Evolutionary conservation across 305 asterid species (phyloP), one percentile per base, ranked within the genome.

Genomic region (Fraxinus albicans): DNA sequence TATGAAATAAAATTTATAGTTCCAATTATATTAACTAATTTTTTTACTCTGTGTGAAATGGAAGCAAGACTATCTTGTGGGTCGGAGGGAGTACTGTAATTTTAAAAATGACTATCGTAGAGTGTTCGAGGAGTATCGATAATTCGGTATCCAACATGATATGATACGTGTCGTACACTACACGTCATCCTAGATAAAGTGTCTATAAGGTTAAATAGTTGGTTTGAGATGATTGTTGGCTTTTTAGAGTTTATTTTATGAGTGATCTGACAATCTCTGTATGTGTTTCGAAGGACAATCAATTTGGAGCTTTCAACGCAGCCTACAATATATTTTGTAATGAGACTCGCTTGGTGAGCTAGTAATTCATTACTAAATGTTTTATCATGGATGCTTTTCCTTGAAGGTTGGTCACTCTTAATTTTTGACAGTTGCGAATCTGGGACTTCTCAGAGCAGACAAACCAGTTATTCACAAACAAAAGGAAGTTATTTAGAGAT

Each of bases 391-490:
- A 74, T 82, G 84, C 29, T 34, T 80, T 73, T 70, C 76, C 67
- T 76, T 82, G 72, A 83, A 75, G 79, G 67, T 81, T 67, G 79
- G 73, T 79, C 67, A 79, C 77, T 84, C 79, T 75, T 55, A 72
- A 65, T 81, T 79, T 85, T 83, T 76, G 81, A 82, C 93, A 94
- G 98, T 86, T 92, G 81, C 90, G 86, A 81, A 83, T 94, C 79
- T 91, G 95, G 96, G 98, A 94, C 88, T 93, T 91, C 87, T 93
- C 97, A 40, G 91, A 94, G 75, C 91, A 89, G 88, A 93, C 91
- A 73, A 85, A 63, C 86, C 90, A 80, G 70, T 86, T 92, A 83
- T 81, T 90, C 75, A 82, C 83, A 53, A 75, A 85, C 13, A 90
- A 86, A 70, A 82, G 53, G 72, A 85, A 81, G 79, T 76, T 85